These are phyloP conservation scores for Coemansia sp. DNA, from an alignment of 192 early-diverging fungal genomes.

Conservation along the genomic window DNA sequence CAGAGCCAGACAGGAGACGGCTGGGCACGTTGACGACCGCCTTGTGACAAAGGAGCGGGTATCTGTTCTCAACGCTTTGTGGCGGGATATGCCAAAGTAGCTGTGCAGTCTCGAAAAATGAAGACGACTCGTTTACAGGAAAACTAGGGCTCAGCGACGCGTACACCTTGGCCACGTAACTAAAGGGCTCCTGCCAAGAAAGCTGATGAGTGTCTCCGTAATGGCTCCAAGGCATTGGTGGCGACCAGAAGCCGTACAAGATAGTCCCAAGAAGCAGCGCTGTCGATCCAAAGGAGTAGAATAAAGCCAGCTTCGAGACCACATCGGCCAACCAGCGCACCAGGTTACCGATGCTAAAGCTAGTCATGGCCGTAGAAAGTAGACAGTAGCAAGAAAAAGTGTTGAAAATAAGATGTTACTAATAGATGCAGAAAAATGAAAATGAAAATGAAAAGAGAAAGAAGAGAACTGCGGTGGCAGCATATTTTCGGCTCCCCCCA, in stretches of 20 bases:
- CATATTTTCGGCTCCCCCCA: neutral
- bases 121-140: too few species aligned
- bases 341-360: neutral
- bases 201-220: neutral
- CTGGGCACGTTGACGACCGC: too few species aligned
- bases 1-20: too few species aligned
- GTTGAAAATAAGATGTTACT: neutral
- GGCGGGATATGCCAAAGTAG: too few species aligned
- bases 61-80: too few species aligned
- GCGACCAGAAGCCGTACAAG: neutral
- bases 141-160: too few species aligned
- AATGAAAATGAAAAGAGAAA: neutral
- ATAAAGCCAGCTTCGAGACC: neutral
- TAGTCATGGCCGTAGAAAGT: neutral
- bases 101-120: too few species aligned
- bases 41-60: too few species aligned
- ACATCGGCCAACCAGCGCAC: neutral
- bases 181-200: constrained; percentile 18
- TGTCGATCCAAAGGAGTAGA: neutral
- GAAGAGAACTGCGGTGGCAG: neutral
- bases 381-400: neutral
- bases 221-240: neutral
- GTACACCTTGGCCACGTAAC: too few species aligned
- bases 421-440: neutral
- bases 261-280: neutral